phyloP scores from a whole-genome alignment of 2,329 filamentous ascomycete genomes.

The Colletotrichum liaoningense region DNA sequence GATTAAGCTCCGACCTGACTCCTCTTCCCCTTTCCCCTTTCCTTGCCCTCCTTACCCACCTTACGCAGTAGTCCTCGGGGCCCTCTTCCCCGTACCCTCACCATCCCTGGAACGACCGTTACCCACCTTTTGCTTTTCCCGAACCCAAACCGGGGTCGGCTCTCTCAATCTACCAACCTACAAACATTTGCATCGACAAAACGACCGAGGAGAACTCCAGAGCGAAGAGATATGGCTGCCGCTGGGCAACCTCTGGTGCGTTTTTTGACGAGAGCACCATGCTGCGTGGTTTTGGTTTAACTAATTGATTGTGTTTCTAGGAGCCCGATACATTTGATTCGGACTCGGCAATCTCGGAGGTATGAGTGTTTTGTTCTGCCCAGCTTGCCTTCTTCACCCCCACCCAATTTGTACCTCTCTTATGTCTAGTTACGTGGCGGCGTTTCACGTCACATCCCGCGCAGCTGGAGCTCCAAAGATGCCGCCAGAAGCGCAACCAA shows the following conservation, averaged over 20 bases:
- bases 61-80: background rate
- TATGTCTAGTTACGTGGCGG: background rate
- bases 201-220: background rate
- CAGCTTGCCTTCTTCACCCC: background rate
- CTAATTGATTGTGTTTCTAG: background rate
- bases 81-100: background rate
- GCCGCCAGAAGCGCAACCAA: background rate
- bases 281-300: no score
- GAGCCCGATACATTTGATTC: constrained; percentile 29
- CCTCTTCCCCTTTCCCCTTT: background rate
- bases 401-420: background rate
- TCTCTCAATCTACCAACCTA: background rate
- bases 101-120: background rate
- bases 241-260: background rate
- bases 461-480: background rate
- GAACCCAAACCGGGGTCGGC: background rate
- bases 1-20: constrained; percentile 12
- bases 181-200: background rate
- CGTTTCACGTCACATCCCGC: constrained; percentile 8
- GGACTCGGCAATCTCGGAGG: constrained; percentile 27
- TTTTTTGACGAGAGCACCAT: background rate
- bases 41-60: no score
- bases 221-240: background rate
- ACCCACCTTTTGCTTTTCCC: background rate
- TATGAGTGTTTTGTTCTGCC: background rate